phyloP scores from a whole-genome alignment of 306 rosid species.

The Corylus heterophylla region DNA sequence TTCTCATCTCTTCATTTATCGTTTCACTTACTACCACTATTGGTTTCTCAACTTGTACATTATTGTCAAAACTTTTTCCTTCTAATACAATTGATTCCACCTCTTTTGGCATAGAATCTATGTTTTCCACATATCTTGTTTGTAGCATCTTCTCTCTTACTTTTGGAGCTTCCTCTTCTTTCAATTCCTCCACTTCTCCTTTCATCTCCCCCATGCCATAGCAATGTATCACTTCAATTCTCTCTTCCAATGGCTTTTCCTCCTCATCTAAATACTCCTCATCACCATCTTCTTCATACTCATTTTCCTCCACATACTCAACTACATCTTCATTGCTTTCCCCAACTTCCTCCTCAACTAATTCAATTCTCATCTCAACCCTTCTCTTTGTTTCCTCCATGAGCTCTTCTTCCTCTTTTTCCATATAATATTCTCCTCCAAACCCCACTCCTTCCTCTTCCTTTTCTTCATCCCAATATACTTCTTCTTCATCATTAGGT shows the following conservation, averaged over 20 bases:
- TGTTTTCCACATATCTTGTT: background rate
- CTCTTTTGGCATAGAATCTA: background rate
- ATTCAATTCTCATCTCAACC: constrained; percentile 22
- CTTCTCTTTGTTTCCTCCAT: constrained; percentile 19
- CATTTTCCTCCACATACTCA: constrained; percentile 8
- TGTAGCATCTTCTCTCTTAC: background rate
- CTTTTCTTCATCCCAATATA: background rate
- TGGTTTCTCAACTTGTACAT: background rate
- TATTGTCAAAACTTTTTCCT: background rate
- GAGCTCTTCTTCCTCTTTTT: constrained; percentile 19
- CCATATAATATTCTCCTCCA: constrained; percentile 14
- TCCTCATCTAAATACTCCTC: constrained; percentile 12
- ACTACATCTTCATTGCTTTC: background rate
- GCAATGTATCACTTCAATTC: background rate
- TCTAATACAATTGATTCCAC: background rate
- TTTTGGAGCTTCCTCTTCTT: constrained; percentile 11
- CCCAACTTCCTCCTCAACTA: constrained; percentile 17
- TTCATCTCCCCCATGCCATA: background rate
- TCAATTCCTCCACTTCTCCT: background rate
- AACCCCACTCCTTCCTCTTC: constrained; percentile 14
- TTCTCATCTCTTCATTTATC: background rate
- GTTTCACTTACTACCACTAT: background rate
- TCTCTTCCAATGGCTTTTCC: background rate
- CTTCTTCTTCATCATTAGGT: constrained; percentile 7
- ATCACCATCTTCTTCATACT: constrained; percentile 9